Conservation (phyloP, 768 basidiomycete species). For the Agrocybe pediades region DNA sequence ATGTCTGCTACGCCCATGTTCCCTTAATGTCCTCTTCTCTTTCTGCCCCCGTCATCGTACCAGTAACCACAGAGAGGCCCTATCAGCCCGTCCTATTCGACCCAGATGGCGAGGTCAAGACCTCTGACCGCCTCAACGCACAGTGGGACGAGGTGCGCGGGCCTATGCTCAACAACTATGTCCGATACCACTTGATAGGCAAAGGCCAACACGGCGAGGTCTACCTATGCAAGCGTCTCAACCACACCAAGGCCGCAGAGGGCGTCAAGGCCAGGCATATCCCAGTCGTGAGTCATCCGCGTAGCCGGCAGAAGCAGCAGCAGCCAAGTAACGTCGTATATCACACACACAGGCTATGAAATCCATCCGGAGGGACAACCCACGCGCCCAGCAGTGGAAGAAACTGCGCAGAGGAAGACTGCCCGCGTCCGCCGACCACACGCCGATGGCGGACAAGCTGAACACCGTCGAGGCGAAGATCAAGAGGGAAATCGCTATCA, state of each 20-base stretch:
- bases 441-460: slow-evolving; percentile 66
- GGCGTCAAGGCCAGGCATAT: slow-evolving; percentile 46
- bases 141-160: slow-evolving; percentile 33
- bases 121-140: slow-evolving; percentile 44
- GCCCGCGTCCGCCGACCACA: slow-evolving; percentile 45
- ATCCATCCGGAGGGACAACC: slow-evolving; percentile 70
- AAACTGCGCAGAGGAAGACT: slow-evolving; percentile 39
- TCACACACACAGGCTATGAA: slow-evolving; percentile 92
- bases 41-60: slow-evolving; percentile 19
- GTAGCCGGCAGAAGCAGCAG: no score
- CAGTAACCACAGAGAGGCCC: slow-evolving; percentile 18
- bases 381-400: slow-evolving; percentile 53
- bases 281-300: slow-evolving; percentile 37
- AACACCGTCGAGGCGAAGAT: slow-evolving; percentile 82
- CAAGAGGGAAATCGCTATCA: slow-evolving; percentile 93
- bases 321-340: no score
- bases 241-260: slow-evolving; percentile 44
- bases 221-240: slow-evolving; percentile 57
- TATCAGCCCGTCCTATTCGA: slow-evolving; percentile 33
- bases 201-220: slow-evolving; percentile 92
- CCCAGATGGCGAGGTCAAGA: slow-evolving; percentile 47
- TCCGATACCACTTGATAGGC: slow-evolving; percentile 75
- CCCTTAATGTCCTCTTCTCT: slow-evolving; percentile 24
- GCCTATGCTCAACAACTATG: slow-evolving; percentile 84
- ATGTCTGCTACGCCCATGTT: slow-evolving; percentile 24